A percentile compares a stretch with the other conserved stretches of the same genome.
These are phyloP conservation scores for Penicillium daleae DNA, from an alignment of 495 filamentous ascomycete species.

Conservation along the genomic window DNA sequence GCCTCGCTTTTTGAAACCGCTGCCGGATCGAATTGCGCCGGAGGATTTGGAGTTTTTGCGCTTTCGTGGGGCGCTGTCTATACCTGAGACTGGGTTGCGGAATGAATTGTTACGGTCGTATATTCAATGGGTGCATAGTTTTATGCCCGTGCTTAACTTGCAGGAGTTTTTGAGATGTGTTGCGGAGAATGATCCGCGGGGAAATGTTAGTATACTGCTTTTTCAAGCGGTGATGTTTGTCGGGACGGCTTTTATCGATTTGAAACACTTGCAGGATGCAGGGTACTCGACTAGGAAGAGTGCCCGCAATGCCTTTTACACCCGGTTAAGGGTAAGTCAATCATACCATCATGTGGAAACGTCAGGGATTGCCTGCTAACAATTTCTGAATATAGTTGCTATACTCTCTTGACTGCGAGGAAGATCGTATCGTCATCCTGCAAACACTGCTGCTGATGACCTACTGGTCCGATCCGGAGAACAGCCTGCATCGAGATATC, in stretches of 20 bases:
- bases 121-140: constrained; percentile 83
- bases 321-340: constrained; percentile 66
- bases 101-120: constrained; percentile 74
- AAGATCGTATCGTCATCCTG: constrained; percentile 75
- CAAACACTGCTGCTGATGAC: constrained; percentile 83
- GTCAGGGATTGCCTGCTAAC: neutral
- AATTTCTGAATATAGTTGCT: constrained; percentile 47
- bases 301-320: constrained; percentile 76
- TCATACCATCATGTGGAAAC: neutral
- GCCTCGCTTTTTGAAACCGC: constrained; percentile 55
- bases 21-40: constrained; percentile 55
- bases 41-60: constrained; percentile 75
- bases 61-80: constrained; percentile 70
- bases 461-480: constrained; percentile 74
- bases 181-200: constrained; percentile 59
- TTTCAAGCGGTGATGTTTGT: constrained; percentile 85
- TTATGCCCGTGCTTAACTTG: constrained; percentile 79
- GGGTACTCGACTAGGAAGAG: constrained; percentile 71
- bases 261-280: constrained; percentile 64
- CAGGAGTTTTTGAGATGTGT: constrained; percentile 69
- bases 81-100: constrained; percentile 66
- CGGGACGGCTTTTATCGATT: constrained; percentile 74
- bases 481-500: constrained; percentile 71
- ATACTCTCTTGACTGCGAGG: constrained; percentile 84
- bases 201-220: constrained; percentile 70